phyloP scores from a whole-genome alignment of 106 monocot species.

The Phalaenopsis equestris region DNA sequence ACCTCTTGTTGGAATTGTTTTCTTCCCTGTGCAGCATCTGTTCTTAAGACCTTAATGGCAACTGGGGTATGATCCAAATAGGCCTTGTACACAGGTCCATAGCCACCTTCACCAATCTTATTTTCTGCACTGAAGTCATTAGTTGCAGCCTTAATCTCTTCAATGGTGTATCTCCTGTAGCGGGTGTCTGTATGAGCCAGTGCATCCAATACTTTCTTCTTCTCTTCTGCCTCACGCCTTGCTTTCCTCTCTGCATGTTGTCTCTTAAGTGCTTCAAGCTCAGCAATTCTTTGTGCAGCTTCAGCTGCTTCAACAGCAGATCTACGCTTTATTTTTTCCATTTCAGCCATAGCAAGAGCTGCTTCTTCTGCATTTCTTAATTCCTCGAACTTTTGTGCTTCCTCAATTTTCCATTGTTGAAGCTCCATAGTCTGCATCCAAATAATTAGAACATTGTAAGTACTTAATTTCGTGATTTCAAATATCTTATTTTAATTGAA shows the following conservation, averaged over 20 bases:
- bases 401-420: conserved; percentile 61
- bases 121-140: conserved; percentile 35
- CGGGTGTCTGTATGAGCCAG: conserved; percentile 45
- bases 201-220: conserved; percentile 31
- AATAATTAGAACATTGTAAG: neutral
- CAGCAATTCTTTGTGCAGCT: conserved; percentile 43
- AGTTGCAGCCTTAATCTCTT: conserved; percentile 65
- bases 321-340: conserved; percentile 59
- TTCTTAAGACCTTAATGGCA: conserved; percentile 75
- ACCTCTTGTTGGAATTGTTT: conserved; percentile 96
- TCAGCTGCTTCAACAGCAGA: conserved; percentile 71
- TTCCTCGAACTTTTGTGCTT: conserved; percentile 45
- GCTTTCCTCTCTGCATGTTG: conserved; percentile 50
- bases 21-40: conserved; percentile 73
- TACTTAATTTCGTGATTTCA: neutral
- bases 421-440: conserved; percentile 48
- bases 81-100: conserved; percentile 72
- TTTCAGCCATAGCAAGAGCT: conserved; percentile 54
- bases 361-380: conserved; percentile 63
- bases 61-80: conserved; percentile 77
- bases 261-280: conserved; percentile 56
- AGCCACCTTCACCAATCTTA: conserved; percentile 95
- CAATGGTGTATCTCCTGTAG: conserved; percentile 70
- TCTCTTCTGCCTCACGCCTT: conserved; percentile 57
- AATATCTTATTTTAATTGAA: too few species aligned